Evolutionary conservation across 1,284 basidiomycete genomes (phyloP).

Genomic region (Cryptococcus depauperatus): DNA sequence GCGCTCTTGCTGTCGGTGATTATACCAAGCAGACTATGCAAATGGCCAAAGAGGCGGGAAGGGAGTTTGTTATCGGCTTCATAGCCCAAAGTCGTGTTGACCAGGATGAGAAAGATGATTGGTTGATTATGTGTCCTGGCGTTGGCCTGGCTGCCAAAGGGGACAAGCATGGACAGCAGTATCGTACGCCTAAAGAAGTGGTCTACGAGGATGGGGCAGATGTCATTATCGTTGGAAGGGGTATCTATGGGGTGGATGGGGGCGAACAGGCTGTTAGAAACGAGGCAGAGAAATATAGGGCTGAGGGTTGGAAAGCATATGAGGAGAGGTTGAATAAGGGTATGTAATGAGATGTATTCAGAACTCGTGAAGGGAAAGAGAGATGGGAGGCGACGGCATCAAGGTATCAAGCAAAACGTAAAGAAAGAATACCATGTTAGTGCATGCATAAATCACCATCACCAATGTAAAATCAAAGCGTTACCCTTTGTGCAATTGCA

Average conservation of each 20-base stretch:
- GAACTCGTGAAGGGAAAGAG: no score
- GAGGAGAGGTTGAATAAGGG: constrained; percentile 48
- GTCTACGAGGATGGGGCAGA: constrained; percentile 82
- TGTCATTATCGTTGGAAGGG: constrained; percentile 95
- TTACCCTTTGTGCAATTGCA: no score
- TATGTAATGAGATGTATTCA: no score
- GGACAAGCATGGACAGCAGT: constrained; percentile 92
- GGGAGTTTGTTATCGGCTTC: constrained; percentile 89
- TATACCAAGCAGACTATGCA: constrained; percentile 81
- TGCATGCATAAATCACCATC: no score
- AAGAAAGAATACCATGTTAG: no score
- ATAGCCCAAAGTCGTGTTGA: constrained; percentile 84
- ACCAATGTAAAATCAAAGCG: no score
- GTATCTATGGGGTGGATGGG: constrained; percentile 69
- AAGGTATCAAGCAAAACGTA: no score
- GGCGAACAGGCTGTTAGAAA: constrained; percentile 55
- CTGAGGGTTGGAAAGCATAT: constrained; percentile 90
- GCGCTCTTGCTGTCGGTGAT: constrained; percentile 69
- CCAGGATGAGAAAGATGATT: constrained; percentile 72
- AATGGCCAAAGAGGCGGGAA: constrained; percentile 66
- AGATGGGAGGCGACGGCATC: no score
- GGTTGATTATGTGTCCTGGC: constrained; percentile 85
- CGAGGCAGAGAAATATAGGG: constrained; percentile 74
- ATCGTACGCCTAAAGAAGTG: constrained; percentile 82
- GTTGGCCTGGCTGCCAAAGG: constrained; percentile 77